Evolutionary conservation across 768 basidiomycete genomes (phyloP).

Genomic region (Suillus luteus): DNA sequence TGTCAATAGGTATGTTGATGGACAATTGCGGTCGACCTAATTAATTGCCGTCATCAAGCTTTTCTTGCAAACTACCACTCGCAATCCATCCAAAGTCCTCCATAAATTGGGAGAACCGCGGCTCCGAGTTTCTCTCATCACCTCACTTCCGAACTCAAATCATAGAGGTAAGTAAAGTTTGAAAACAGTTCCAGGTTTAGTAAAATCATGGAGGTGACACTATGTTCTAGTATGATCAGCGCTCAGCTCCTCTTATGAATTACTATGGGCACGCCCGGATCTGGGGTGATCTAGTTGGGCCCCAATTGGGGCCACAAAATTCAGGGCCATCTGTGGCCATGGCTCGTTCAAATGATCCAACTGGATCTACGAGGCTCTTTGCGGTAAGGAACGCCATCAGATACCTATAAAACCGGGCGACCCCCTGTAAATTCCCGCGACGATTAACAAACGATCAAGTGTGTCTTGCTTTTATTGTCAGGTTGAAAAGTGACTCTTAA

Average conservation of each 20-base stretch:
- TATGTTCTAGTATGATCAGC: background rate
- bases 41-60: slow-evolving; percentile 10
- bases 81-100: too few species aligned
- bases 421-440: slow-evolving; percentile 6
- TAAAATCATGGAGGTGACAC: background rate
- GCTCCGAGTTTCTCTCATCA: slow-evolving; percentile 3
- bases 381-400: slow-evolving; percentile 6
- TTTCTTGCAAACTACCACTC: too few species aligned
- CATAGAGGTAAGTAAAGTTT: background rate
- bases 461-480: slow-evolving; percentile 1
- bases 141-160: background rate
- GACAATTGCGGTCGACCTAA: slow-evolving; percentile 2
- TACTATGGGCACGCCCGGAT: background rate
- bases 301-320: background rate
- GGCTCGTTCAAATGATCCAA: background rate
- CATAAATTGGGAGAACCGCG: slow-evolving; percentile 3
- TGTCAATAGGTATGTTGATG: background rate
- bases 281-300: background rate
- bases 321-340: slow-evolving; percentile 2
- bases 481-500: slow-evolving; percentile 2
- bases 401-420: background rate
- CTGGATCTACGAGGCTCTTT: background rate
- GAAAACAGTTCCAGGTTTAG: background rate
- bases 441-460: background rate
- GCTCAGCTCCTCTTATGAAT: background rate